Evolutionary conservation across 805 yeast species (phyloP).

Genomic region (Peterozyma xylosa): DNA sequence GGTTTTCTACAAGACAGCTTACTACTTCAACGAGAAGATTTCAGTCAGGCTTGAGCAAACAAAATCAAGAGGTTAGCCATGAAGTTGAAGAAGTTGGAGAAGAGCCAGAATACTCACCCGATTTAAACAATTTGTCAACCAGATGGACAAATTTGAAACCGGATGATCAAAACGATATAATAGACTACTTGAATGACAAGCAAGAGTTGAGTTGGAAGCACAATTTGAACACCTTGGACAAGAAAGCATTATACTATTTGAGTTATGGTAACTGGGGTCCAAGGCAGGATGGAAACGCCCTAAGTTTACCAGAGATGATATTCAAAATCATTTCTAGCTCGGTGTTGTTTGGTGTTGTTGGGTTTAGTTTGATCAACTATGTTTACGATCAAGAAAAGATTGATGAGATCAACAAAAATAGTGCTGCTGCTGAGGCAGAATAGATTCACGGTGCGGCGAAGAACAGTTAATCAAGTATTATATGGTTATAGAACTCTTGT

Average conservation of each 20-base stretch:
- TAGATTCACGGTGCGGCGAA: no score
- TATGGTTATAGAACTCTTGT: no score
- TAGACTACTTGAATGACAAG: constrained; percentile 25
- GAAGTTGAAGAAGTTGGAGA: constrained; percentile 2
- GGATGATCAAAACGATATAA: constrained; percentile 26
- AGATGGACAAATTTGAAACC: constrained; percentile 25
- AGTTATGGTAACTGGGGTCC: constrained; percentile 63
- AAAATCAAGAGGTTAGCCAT: no score
- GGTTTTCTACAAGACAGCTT: no score
- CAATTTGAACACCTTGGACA: constrained; percentile 39
- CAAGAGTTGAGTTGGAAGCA: constrained; percentile 28
- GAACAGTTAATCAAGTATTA: no score
- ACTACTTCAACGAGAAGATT: no score
- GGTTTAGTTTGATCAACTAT: constrained; percentile 24
- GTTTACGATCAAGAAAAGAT: constrained; percentile 19
- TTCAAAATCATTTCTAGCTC: constrained; percentile 24
- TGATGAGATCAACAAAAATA: constrained; percentile 5
- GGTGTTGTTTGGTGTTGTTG: constrained; percentile 24
- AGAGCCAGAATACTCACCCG: constrained; percentile 20
- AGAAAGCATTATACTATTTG: constrained; percentile 50
- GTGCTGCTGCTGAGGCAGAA: no score
- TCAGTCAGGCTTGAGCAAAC: no score
- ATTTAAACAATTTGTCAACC: constrained; percentile 20
- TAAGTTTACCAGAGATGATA: constrained; percentile 23
- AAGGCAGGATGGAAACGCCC: constrained; percentile 23